Evolutionary conservation across 2,329 filamentous ascomycete genomes (phyloP).

Genomic region (Colletotrichum tropicicola): DNA sequence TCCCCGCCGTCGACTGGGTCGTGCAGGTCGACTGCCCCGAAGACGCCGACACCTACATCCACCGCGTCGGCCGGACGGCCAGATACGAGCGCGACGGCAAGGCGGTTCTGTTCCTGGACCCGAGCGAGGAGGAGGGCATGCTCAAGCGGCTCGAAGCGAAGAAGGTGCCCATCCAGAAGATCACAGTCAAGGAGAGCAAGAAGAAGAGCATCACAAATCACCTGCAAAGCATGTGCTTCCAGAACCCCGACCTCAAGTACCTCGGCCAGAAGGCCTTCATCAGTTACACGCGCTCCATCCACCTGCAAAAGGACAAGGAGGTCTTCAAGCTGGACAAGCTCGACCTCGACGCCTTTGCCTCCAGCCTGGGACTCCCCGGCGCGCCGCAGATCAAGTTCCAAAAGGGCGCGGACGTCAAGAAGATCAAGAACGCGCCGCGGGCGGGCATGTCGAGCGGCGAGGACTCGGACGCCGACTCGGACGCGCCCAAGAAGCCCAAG

Average conservation of each 20-base stretch:
- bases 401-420: conserved; percentile 88
- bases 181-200: conserved; percentile 89
- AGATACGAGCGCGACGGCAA: conserved; percentile 88
- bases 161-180: conserved; percentile 87
- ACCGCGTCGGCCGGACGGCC: conserved; percentile 94
- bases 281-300: conserved; percentile 85
- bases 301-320: conserved; percentile 91
- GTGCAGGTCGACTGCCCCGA: conserved; percentile 98
- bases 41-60: conserved; percentile 97
- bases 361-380: conserved; percentile 87
- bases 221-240: conserved; percentile 94
- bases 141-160: conserved; percentile 84
- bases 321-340: conserved; percentile 87
- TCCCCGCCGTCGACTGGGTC: conserved; percentile 97
- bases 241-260: conserved; percentile 93
- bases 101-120: conserved; percentile 90
- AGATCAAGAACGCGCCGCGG: conserved; percentile 85
- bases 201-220: conserved; percentile 86
- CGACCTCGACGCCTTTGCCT: conserved; percentile 85
- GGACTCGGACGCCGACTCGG: conserved; percentile 52
- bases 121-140: conserved; percentile 94
- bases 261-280: conserved; percentile 96
- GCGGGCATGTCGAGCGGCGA: conserved; percentile 71
- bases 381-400: conserved; percentile 93
- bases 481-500: conserved; percentile 65